Conservation (phyloP, 1,284 basidiomycete species). For the Coniferiporia weirii region DNA sequence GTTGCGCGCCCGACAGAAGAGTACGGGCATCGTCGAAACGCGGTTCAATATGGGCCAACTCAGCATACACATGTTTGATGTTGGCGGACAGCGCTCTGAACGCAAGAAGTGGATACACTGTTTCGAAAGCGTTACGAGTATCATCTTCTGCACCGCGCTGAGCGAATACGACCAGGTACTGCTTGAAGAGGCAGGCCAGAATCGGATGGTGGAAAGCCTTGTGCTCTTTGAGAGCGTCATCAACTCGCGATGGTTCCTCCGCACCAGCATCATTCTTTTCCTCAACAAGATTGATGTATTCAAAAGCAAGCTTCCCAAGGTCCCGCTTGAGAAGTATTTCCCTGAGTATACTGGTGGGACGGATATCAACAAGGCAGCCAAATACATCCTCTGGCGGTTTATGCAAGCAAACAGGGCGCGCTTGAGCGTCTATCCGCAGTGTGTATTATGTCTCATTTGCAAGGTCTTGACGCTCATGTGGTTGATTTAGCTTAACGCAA, state of each 20-base stretch:
- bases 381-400: slow-evolving; percentile 96
- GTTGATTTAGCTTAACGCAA: slow-evolving; percentile 58
- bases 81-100: slow-evolving; percentile 56
- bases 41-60: slow-evolving; percentile 55
- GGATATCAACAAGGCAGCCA: slow-evolving; percentile 97
- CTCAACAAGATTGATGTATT: slow-evolving; percentile 97
- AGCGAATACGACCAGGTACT: slow-evolving; percentile 57
- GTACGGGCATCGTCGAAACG: slow-evolving; percentile 91
- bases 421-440: slow-evolving; percentile 92
- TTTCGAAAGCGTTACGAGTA: slow-evolving; percentile 60
- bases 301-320: slow-evolving; percentile 88
- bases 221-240: slow-evolving; percentile 94
- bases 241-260: slow-evolving; percentile 96
- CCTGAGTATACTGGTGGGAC: slow-evolving; percentile 92
- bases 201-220: slow-evolving; percentile 93
- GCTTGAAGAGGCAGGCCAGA: slow-evolving; percentile 44
- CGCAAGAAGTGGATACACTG: slow-evolving; percentile 57
- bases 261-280: slow-evolving; percentile 91
- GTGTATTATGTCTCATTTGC: slow-evolving; percentile 30
- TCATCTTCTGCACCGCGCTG: slow-evolving; percentile 45
- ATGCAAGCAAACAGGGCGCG: slow-evolving; percentile 91
- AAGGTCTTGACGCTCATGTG: background rate
- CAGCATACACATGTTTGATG: slow-evolving; percentile 42
- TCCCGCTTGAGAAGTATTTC: slow-evolving; percentile 86
- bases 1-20: slow-evolving; percentile 85